A percentile compares a stretch with the other conserved stretches of the same genome.
Conservation (phyloP, 495 filamentous ascomycete species). For the Hypoxylon fuscum region DNA sequence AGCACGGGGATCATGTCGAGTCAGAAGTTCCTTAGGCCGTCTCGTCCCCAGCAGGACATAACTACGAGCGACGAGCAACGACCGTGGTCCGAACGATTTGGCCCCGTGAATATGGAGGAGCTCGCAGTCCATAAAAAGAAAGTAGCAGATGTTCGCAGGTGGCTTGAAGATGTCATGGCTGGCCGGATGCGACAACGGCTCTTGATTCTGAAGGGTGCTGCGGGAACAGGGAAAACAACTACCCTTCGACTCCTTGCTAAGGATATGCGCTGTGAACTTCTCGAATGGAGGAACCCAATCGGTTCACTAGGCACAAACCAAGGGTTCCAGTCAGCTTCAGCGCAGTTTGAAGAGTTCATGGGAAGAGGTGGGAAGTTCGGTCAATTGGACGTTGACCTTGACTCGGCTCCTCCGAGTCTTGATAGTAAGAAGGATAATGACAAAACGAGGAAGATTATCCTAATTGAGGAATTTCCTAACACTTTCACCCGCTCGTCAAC, state of each 20-base stretch:
- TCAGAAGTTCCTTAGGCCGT: slow-evolving; percentile 52
- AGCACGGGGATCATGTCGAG: slow-evolving; percentile 25
- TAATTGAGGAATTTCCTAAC: slow-evolving; percentile 96
- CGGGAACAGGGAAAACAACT: slow-evolving; percentile 92
- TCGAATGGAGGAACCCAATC: slow-evolving; percentile 91
- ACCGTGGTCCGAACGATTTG: slow-evolving; percentile 90
- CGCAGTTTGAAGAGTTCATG: slow-evolving; percentile 92
- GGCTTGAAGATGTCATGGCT: slow-evolving; percentile 77
- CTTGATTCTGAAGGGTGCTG: slow-evolving; percentile 87
- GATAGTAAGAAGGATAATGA: slow-evolving; percentile 17
- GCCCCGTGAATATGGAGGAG: slow-evolving; percentile 76
- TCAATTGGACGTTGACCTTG: slow-evolving; percentile 70
- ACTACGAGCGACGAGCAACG: slow-evolving; percentile 53
- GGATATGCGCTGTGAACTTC: slow-evolving; percentile 72
- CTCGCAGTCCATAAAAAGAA: slow-evolving; percentile 94
- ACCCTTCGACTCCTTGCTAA: slow-evolving; percentile 79
- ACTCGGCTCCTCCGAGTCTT: slow-evolving; percentile 37
- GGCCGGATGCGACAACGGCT: slow-evolving; percentile 73
- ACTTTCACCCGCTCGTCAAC: slow-evolving; percentile 74
- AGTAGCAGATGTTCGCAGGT: slow-evolving; percentile 81
- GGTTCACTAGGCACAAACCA: slow-evolving; percentile 64
- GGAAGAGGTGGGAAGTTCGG: slow-evolving; percentile 79
- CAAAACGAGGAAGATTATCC: slow-evolving; percentile 63
- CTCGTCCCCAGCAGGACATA: slow-evolving; percentile 23
- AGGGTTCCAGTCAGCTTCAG: slow-evolving; percentile 69